phyloP scores from a whole-genome alignment of 257 asterid species.

The Solanum virginianum region DNA sequence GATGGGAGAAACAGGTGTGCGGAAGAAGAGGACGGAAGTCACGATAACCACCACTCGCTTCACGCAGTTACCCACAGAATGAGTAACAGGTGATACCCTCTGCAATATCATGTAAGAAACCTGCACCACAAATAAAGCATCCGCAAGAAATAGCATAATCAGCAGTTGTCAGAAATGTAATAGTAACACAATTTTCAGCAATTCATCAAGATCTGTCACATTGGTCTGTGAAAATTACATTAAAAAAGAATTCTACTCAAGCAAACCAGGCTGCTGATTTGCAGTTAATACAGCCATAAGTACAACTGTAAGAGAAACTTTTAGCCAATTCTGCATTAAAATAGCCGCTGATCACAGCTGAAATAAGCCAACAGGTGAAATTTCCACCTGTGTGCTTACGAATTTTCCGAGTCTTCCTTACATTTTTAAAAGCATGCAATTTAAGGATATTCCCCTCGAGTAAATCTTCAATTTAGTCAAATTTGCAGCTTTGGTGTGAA shows the following conservation, averaged over 20 bases:
- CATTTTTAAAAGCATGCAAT: not conserved
- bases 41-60: conserved; percentile 92
- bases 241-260: not conserved
- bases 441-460: not conserved
- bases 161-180: not conserved
- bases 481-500: not conserved
- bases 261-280: not conserved
- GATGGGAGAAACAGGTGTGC: conserved; percentile 62
- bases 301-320: not conserved
- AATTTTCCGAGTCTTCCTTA: not conserved
- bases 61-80: conserved; percentile 86
- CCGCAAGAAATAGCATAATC: not conserved
- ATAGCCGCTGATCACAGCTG: not conserved
- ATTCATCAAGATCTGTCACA: not conserved
- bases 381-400: not conserved
- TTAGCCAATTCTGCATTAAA: not conserved
- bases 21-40: conserved; percentile 80
- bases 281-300: not conserved
- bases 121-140: conserved; percentile 28
- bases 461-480: not conserved
- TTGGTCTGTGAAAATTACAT: not conserved
- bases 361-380: not conserved
- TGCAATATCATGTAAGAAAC: conserved; percentile 89
- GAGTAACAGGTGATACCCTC: conserved; percentile 93
- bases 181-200: not conserved